A percentile compares a stretch with the other conserved stretches of the same genome.
Conservation (phyloP, 106 monocot species). For the Dendrobium catenatum region DNA sequence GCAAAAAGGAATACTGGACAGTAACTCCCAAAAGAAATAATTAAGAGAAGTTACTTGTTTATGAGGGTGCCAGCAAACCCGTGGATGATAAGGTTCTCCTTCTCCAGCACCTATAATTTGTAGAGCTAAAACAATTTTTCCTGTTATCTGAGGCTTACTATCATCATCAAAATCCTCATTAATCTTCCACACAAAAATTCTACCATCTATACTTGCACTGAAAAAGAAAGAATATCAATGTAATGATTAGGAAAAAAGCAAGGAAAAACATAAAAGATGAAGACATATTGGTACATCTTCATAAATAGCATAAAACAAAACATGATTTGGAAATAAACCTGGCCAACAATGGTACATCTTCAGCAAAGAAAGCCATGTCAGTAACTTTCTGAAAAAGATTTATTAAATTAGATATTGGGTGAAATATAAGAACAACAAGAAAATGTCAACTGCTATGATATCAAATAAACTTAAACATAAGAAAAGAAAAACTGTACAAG, state of each 20-base stretch:
- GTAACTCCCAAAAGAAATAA: background rate
- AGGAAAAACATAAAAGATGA: constrained; percentile 6
- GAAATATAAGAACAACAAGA: background rate
- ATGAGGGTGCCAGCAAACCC: constrained; percentile 94
- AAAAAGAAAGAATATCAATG: constrained; percentile 7
- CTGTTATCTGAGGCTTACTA: constrained; percentile 78
- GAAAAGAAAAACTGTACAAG: background rate
- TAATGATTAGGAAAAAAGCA: constrained; percentile 3
- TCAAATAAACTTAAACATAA: background rate
- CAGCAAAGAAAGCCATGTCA: constrained; percentile 99
- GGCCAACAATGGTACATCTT: constrained; percentile 89
- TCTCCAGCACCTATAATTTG: constrained; percentile 63
- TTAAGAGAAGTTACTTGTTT: constrained; percentile 65
- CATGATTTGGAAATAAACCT: constrained; percentile 33
- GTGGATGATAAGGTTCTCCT: constrained; percentile 71
- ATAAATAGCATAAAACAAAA: too few species aligned
- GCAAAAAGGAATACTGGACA: background rate
- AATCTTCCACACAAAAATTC: constrained; percentile 91
- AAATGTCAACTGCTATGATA: background rate
- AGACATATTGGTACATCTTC: background rate
- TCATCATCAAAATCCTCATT: constrained; percentile 82
- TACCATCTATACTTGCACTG: constrained; percentile 98
- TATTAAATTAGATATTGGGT: constrained; percentile 1
- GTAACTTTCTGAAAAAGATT: constrained; percentile 61
- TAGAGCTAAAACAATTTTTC: constrained; percentile 67